Conservation (phyloP, 148 eudicot genomes). For the Drosera capensis region DNA sequence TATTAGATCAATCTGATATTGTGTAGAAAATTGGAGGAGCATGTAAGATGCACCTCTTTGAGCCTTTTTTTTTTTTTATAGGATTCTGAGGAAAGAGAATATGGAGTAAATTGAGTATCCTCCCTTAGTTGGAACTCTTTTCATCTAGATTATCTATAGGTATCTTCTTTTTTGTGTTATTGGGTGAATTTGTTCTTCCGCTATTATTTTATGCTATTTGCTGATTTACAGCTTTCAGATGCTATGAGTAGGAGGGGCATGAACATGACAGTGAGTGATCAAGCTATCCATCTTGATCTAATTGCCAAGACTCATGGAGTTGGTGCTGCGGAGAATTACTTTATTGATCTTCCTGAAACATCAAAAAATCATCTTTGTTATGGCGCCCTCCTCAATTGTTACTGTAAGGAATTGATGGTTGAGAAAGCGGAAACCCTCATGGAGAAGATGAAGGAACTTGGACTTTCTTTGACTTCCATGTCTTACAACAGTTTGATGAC, state of each 20-base stretch:
- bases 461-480: constrained; percentile 57
- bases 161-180: not conserved
- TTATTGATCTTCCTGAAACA: constrained; percentile 56
- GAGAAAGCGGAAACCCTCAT: constrained; percentile 80
- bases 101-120: too few species aligned
- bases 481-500: constrained; percentile 88
- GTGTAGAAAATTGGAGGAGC: too few species aligned
- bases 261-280: constrained; percentile 75
- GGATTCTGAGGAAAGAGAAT: too few species aligned
- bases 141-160: too few species aligned
- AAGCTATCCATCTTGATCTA: constrained; percentile 93
- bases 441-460: constrained; percentile 91
- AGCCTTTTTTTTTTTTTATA: too few species aligned
- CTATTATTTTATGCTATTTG: not conserved
- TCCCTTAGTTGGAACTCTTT: too few species aligned
- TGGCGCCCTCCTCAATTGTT: constrained; percentile 79
- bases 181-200: not conserved
- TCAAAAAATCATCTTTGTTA: constrained; percentile 59
- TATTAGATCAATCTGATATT: too few species aligned
- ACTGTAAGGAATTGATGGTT: constrained; percentile 64
- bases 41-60: too few species aligned
- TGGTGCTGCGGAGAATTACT: constrained; percentile 70
- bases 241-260: constrained; percentile 68
- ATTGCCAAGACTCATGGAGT: constrained; percentile 63
- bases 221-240: constrained; percentile 60